Evolutionary conservation across 2,329 filamentous ascomycete genomes (phyloP).

Genomic region (Calonectria pauciramosa): DNA sequence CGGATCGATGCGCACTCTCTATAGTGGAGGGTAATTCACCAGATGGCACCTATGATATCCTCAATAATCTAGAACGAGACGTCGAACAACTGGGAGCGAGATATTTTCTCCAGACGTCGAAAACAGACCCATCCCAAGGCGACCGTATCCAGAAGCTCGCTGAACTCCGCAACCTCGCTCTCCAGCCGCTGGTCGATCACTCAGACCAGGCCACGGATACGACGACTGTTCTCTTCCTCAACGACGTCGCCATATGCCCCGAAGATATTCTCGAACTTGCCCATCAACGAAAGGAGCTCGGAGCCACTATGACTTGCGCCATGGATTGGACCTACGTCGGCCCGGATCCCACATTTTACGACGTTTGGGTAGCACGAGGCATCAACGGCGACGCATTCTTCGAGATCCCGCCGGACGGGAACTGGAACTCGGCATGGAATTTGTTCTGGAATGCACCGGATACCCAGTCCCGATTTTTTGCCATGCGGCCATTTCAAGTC

Average conservation of each 20-base stretch:
- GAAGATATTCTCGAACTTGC: slow-evolving; percentile 70
- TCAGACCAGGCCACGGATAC: slow-evolving; percentile 39
- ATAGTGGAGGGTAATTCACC: slow-evolving; percentile 69
- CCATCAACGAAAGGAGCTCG: slow-evolving; percentile 59
- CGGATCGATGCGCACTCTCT: slow-evolving; percentile 64
- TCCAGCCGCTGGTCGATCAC: slow-evolving; percentile 59
- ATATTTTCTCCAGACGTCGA: slow-evolving; percentile 60
- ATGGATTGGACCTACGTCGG: slow-evolving; percentile 68
- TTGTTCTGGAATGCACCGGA: slow-evolving; percentile 65
- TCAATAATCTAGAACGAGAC: slow-evolving; percentile 55
- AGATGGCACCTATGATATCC: slow-evolving; percentile 67
- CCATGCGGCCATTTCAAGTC: slow-evolving; percentile 65
- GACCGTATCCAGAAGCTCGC: slow-evolving; percentile 64
- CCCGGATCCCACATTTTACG: slow-evolving; percentile 64
- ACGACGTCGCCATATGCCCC: slow-evolving; percentile 64
- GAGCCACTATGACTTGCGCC: slow-evolving; percentile 68
- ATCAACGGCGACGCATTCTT: slow-evolving; percentile 69
- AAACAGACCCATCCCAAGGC: slow-evolving; percentile 57
- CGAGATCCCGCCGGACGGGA: slow-evolving; percentile 60
- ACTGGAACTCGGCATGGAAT: slow-evolving; percentile 56
- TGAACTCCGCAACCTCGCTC: slow-evolving; percentile 65
- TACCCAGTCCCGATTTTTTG: slow-evolving; percentile 49
- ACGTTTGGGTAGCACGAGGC: slow-evolving; percentile 66
- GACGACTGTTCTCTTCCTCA: slow-evolving; percentile 63
- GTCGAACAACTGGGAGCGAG: slow-evolving; percentile 54